Evolutionary conservation across 495 filamentous ascomycete genomes (phyloP).

Genomic region (Neurospora sp.): DNA sequence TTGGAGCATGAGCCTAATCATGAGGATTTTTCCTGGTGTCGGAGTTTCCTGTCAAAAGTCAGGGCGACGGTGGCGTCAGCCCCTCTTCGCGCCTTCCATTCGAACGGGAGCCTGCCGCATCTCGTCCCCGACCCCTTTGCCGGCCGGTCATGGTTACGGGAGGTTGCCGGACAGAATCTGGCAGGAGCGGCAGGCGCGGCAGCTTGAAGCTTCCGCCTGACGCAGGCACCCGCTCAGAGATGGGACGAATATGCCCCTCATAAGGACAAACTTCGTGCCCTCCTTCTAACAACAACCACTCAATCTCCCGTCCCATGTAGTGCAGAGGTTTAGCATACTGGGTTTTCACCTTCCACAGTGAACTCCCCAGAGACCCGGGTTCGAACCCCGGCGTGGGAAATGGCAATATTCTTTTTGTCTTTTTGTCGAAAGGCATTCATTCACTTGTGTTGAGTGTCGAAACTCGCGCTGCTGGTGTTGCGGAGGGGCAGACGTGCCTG

Average conservation of each 20-base stretch:
- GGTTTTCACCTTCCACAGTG: conserved; percentile 5
- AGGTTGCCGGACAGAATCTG: not conserved
- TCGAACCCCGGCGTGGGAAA: conserved; percentile 12
- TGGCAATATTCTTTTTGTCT: not conserved
- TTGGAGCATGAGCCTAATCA: too few species aligned
- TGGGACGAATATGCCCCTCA: not conserved
- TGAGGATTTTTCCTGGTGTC: too few species aligned
- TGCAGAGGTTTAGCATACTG: conserved; percentile 17
- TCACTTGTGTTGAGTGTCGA: not conserved
- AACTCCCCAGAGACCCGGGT: conserved; percentile 12
- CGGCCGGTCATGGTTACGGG: not conserved
- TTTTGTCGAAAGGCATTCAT: not conserved
- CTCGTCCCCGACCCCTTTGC: not conserved
- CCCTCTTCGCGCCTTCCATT: not conserved
- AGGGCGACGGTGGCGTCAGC: not conserved
- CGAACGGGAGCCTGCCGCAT: not conserved
- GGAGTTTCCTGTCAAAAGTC: not conserved
- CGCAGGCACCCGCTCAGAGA: not conserved
- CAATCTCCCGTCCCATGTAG: conserved; percentile 11
- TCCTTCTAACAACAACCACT: not conserved
- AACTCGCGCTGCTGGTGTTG: not conserved
- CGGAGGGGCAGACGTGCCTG: not conserved
- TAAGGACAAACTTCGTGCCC: not conserved
- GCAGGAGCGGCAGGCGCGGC: not conserved
- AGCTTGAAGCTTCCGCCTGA: not conserved